Evolutionary conservation across 345 rosid species (phyloP).

Genomic region (Nephelium lappaceum): DNA sequence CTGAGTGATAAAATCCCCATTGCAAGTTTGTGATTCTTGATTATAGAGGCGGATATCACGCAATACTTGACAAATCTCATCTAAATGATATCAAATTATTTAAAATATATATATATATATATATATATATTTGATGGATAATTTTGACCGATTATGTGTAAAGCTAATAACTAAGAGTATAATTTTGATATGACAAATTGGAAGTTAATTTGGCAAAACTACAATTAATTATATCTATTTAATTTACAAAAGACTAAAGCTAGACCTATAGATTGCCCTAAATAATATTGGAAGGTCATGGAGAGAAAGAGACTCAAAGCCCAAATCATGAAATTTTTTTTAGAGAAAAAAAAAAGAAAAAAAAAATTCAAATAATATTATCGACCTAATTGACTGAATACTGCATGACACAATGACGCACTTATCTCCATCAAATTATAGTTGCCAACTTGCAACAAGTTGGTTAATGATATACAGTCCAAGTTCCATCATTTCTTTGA

Average conservation of each 20-base stretch:
- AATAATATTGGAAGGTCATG: background rate
- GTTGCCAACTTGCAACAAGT: background rate
- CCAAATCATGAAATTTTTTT: background rate
- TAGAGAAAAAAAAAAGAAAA: background rate
- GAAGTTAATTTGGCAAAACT: background rate
- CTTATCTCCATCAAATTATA: background rate
- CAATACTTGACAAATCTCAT: too few species aligned
- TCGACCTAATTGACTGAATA: constrained; percentile 5
- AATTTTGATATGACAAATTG: background rate
- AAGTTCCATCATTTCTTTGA: background rate
- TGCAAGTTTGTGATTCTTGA: too few species aligned
- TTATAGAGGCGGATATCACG: too few species aligned
- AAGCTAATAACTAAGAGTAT: too few species aligned
- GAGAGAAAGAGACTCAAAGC: background rate
- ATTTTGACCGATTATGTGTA: too few species aligned
- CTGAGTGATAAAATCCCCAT: too few species aligned
- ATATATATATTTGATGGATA: too few species aligned
- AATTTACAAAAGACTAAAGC: too few species aligned
- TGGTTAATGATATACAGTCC: background rate
- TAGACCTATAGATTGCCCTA: background rate
- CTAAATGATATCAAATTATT: too few species aligned
- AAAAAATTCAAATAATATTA: background rate
- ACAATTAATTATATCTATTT: too few species aligned
- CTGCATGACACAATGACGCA: too few species aligned
- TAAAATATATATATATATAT: too few species aligned